Evolutionary conservation across 768 basidiomycete genomes (phyloP).

Genomic region (Cyclocybe cylindracea): DNA sequence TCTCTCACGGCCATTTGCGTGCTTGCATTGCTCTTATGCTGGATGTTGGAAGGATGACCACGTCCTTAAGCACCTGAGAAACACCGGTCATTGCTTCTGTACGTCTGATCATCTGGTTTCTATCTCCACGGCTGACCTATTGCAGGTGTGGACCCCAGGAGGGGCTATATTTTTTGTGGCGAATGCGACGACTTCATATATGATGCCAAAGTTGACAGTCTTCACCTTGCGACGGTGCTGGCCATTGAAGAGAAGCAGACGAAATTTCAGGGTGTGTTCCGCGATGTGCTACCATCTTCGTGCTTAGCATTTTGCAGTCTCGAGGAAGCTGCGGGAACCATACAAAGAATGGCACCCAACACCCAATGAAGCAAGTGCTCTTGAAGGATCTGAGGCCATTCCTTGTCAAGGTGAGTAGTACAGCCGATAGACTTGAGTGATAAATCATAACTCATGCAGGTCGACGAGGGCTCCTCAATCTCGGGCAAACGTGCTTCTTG

Average conservation of each 20-base stretch:
- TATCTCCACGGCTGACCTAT: not conserved
- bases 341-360: slow-evolving; percentile 41
- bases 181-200: slow-evolving; percentile 79
- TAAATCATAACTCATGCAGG: slow-evolving; percentile 37
- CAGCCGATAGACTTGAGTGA: no score
- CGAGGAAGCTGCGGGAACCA: slow-evolving; percentile 35
- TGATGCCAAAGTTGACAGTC: slow-evolving; percentile 48
- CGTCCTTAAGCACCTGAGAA: slow-evolving; percentile 54
- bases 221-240: slow-evolving; percentile 45
- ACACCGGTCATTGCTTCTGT: slow-evolving; percentile 68
- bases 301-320: slow-evolving; percentile 24
- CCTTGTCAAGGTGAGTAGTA: slow-evolving; percentile 70
- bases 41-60: slow-evolving; percentile 74
- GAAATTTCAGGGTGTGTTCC: slow-evolving; percentile 53
- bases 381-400: slow-evolving; percentile 52
- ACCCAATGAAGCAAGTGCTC: slow-evolving; percentile 37
- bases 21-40: slow-evolving; percentile 67
- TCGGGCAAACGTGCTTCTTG: slow-evolving; percentile 93
- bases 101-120: slow-evolving; percentile 27
- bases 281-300: not conserved
- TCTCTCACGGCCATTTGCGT: slow-evolving; percentile 68
- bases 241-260: slow-evolving; percentile 62
- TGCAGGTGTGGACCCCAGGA: slow-evolving; percentile 71
- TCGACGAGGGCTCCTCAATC: slow-evolving; percentile 82
- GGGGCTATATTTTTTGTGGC: slow-evolving; percentile 75